phyloP scores from a whole-genome alignment of 2,329 filamentous ascomycete species.

The Fusarium pseudonygamai region DNA sequence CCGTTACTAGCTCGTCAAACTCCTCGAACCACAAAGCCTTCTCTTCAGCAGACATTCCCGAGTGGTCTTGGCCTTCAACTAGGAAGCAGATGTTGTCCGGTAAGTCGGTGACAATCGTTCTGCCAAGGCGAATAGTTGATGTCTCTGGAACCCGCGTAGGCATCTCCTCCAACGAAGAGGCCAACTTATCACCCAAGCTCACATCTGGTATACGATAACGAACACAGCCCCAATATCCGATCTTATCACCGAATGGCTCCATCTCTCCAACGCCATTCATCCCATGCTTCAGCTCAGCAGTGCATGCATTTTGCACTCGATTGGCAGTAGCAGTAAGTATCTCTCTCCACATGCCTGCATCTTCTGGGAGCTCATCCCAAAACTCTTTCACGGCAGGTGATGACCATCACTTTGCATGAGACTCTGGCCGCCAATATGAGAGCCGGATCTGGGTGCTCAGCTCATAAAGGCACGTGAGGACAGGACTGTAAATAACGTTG shows the following conservation, averaged over 20 bases:
- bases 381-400: not conserved
- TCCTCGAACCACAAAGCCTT: not conserved
- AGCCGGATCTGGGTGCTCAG: not conserved
- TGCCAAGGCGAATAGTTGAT: not conserved
- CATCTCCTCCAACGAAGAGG: not conserved
- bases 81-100: not conserved
- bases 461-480: too few species aligned
- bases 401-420: not conserved
- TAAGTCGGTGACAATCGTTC: not conserved
- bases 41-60: not conserved
- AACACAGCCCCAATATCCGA: not conserved
- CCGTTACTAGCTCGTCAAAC: not conserved
- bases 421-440: not conserved
- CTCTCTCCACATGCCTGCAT: not conserved
- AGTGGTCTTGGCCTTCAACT: not conserved
- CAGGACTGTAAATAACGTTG: too few species aligned
- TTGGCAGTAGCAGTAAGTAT: not conserved
- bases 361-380: not conserved
- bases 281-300: not conserved
- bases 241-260: not conserved
- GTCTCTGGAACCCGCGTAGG: not conserved
- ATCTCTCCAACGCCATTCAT: not conserved
- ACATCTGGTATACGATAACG: not conserved
- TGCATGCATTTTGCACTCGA: not conserved
- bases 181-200: not conserved